phyloP scores from a whole-genome alignment of 495 filamentous ascomycete species.

The Penicillium tannophilum region DNA sequence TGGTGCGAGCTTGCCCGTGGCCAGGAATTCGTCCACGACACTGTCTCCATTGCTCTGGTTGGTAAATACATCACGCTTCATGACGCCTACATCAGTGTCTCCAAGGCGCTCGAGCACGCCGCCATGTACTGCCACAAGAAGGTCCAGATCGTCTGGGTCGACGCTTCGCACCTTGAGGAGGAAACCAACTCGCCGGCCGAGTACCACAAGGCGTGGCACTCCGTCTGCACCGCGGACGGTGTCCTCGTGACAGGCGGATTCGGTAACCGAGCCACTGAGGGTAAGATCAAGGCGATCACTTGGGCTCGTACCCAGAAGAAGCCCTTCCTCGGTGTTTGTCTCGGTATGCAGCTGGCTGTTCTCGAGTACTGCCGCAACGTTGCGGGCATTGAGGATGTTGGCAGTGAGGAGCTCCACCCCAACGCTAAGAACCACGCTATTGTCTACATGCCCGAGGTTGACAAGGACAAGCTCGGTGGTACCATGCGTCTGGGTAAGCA shows the following conservation, averaged over 20 bases:
- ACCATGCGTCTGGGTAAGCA: conserved; percentile 90
- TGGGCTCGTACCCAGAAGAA: conserved; percentile 81
- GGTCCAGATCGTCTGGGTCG: conserved; percentile 79
- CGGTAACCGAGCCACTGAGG: conserved; percentile 75
- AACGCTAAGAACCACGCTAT: conserved; percentile 34
- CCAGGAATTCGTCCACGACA: conserved; percentile 40
- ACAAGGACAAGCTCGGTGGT: conserved; percentile 74
- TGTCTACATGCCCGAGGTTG: conserved; percentile 90
- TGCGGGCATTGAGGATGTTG: conserved; percentile 51
- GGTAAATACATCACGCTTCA: conserved; percentile 86
- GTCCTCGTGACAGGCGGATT: conserved; percentile 73
- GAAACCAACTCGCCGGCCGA: conserved; percentile 62
- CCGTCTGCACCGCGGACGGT: conserved; percentile 68
- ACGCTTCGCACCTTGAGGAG: conserved; percentile 79
- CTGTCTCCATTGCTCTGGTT: conserved; percentile 82
- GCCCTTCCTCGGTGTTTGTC: conserved; percentile 89
- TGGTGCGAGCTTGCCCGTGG: conserved; percentile 65
- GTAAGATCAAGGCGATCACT: conserved; percentile 82
- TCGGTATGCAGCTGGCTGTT: conserved; percentile 94
- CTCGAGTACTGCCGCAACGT: conserved; percentile 84
- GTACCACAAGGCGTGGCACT: conserved; percentile 89
- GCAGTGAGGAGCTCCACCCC: conserved; percentile 13
- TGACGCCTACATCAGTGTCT: conserved; percentile 81
- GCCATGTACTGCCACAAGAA: conserved; percentile 84
- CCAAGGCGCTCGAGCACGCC: conserved; percentile 86